Base-by-base conservation (phyloP, 345 rosid genomes). In the Arabis hirsuta region DNA sequence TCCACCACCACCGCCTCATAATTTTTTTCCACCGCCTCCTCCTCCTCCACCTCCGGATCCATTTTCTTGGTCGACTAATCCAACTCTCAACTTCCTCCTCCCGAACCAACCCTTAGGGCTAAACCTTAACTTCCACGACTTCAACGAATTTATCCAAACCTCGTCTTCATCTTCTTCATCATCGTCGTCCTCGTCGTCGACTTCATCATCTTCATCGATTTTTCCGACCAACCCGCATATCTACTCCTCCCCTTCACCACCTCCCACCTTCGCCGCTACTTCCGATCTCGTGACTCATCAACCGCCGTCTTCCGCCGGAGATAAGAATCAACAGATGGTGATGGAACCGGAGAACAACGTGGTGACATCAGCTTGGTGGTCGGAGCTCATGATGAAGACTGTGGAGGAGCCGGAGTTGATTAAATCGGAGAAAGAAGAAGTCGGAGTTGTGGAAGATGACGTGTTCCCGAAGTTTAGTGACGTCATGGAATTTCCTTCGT, bases 41-140 rank as follows among this genome's bases (percentile, higher is more conserved):
- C 75, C 73, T 57, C 78, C 78, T 59, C 79, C 78, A 9, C 81
- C 76, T 32, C 80, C 57, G 31, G 66, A 65, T 72, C 87, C 83
- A 45, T 87, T 58, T 73, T 69, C 81, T 38, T 87, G 94, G 56
- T 44, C 59, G 5, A 50, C 12, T 59, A 50, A 14, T 62, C 75
- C 67, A 2, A 68, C 62, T 69, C 78, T 82, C 71, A 85, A 81
- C 58, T 77, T 86, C 65, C 55, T 85, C 48, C 83, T 90, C 19
- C 93, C 91, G 0, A 80, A 81, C 65, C 91, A 90, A 80, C 74
- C 96, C 2, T 80, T 89, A 74, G 96, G 96, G 56, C 72, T 89
- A 57, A 89, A 85, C 82, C 97, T 94, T 41, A 94, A 91, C 41
- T 82, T 94, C 60, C 96, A 85, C 3, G 96, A 91, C 72, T 89